Evolutionary conservation across 148 eudicot genomes (phyloP), one percentile per base, ranked within the genome.

Genomic region (Rhododendron simsii): DNA sequence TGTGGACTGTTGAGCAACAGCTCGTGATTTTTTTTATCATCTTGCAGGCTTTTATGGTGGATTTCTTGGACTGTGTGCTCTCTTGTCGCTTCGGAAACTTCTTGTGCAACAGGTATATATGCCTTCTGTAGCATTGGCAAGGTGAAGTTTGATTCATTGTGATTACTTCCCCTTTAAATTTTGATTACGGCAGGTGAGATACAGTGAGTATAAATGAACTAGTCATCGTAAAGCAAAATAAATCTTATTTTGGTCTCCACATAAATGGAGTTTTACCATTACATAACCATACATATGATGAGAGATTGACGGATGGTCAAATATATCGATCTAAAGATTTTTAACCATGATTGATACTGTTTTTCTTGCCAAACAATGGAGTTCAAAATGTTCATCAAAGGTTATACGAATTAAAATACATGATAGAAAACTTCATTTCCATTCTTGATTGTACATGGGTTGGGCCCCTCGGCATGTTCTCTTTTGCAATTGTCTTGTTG

Each of bases 51-150:
- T 98, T 94, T 89, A 85, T 98, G 87, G 99, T 94, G 83, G 99
- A 98, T 89, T 92, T 98, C 74, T 79, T 98, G 92, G 99, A 98
- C 79, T 86, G 87, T 86, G 91, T 94, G 90, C 94, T 94, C 78
- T 95, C 99, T 65, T 95, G 96, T 86, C 98, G 98, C 85, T 98
- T 98, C 82, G 98, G 96, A 39, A 98, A 98, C 92, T 98, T 98
- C 91, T 91, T 98, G 85, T 98, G 99, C 92, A 98, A 98, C 87
- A 94, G 96, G 99, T 97, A 91, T 50, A 30, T 45, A 26, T 53
- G 83, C 85, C 67, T 84, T 87, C 11, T 50, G 11, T 7, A 48
- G 18, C 67, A 9, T 59, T 15, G 65, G 15, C 10, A 57, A 14
- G 57, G 84, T 20, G 39, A 67, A 51, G 61, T 51, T 75, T 15